phyloP scores from a whole-genome alignment of 1,284 basidiomycete species.

The Termitomyces sp. region DNA sequence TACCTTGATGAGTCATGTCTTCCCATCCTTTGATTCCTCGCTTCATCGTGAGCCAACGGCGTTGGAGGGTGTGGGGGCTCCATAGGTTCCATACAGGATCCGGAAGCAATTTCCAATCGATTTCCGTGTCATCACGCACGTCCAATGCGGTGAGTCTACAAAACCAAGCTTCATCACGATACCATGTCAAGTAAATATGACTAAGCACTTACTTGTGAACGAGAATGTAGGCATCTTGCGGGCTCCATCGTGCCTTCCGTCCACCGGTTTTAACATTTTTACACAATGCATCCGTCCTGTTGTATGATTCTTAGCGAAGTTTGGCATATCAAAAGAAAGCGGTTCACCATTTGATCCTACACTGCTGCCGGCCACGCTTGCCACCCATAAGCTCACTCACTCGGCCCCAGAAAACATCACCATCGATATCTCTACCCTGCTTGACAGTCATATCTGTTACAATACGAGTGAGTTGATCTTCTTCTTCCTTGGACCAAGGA shows the following conservation, averaged over 20 bases:
- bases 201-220: conserved; percentile 63
- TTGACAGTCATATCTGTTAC: conserved; percentile 67
- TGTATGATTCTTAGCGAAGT: not conserved
- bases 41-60: conserved; percentile 76
- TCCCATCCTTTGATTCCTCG: conserved; percentile 66
- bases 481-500: conserved; percentile 69
- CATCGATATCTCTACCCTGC: conserved; percentile 64
- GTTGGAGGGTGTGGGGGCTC: conserved; percentile 71
- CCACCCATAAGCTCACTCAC: conserved; percentile 74
- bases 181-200: not conserved
- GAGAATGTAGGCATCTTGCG: conserved; percentile 70
- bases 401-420: conserved; percentile 76
- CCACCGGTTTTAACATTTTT: conserved; percentile 68
- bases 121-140: conserved; percentile 75
- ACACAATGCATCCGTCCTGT: conserved; percentile 70
- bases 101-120: conserved; percentile 72
- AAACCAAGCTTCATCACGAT: not conserved
- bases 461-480: conserved; percentile 63
- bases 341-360: conserved; percentile 74
- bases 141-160: conserved; percentile 65
- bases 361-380: conserved; percentile 71
- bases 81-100: conserved; percentile 78
- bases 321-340: not conserved
- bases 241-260: conserved; percentile 64
- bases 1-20: conserved; percentile 73